Evolutionary conservation across 2,329 filamentous ascomycete species (phyloP).

Genomic region (Hortaea werneckii): DNA sequence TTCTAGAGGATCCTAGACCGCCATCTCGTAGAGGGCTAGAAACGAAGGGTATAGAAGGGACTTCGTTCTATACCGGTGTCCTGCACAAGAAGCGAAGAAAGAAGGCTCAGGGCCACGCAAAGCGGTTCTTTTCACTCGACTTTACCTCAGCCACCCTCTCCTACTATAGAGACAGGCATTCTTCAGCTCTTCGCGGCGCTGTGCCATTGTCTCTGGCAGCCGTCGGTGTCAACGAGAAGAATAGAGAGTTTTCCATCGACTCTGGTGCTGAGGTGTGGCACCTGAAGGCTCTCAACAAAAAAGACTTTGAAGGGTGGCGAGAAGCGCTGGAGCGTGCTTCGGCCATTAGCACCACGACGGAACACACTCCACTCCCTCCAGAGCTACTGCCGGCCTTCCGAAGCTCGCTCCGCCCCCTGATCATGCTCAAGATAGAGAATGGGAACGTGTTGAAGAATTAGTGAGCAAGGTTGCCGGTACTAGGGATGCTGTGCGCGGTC

Average conservation of each 20-base stretch:
- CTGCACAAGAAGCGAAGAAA: conserved; percentile 86
- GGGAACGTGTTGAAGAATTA: conserved; percentile 74
- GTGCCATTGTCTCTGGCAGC: conserved; percentile 87
- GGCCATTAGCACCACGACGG: conserved; percentile 29
- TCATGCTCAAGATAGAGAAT: conserved; percentile 64
- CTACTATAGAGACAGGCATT: conserved; percentile 92
- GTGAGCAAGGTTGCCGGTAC: conserved; percentile 81
- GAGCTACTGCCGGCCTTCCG: not conserved
- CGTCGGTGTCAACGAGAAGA: conserved; percentile 77
- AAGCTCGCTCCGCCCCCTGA: conserved; percentile 12
- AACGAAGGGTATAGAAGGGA: conserved; percentile 20
- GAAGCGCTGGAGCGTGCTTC: conserved; percentile 75
- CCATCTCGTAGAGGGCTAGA: conserved; percentile 27
- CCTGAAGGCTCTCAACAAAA: conserved; percentile 67
- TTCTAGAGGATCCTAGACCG: conserved; percentile 31
- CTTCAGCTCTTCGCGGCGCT: conserved; percentile 80
- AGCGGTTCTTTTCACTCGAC: conserved; percentile 91
- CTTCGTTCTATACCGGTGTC: conserved; percentile 68
- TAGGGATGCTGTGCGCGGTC: conserved; percentile 72
- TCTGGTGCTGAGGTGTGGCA: conserved; percentile 98
- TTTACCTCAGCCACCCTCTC: conserved; percentile 89
- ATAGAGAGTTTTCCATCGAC: conserved; percentile 89
- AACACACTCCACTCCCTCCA: conserved; percentile 7
- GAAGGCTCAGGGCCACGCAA: conserved; percentile 84
- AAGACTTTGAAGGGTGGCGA: conserved; percentile 83